phyloP scores from a whole-genome alignment of 2,329 filamentous ascomycete genomes.

The Aspergillus nomiae region DNA sequence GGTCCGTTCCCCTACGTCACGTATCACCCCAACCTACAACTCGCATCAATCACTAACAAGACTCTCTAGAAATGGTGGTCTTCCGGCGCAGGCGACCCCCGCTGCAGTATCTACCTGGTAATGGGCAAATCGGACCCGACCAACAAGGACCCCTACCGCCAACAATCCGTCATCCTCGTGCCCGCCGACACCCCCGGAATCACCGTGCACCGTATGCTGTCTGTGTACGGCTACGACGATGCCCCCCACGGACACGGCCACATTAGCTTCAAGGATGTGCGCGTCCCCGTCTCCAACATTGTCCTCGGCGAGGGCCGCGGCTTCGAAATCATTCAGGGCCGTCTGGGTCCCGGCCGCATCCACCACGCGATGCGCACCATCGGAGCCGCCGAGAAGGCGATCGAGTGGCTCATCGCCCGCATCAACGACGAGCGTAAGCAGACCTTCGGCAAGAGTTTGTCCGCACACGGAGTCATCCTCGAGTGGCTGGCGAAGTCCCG shows the following conservation, averaged over 20 bases:
- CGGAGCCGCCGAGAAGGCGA: conserved; percentile 83
- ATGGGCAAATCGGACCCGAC: conserved; percentile 88
- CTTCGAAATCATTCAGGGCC: conserved; percentile 98
- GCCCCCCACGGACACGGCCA: conserved; percentile 98
- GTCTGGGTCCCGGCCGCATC: conserved; percentile 91
- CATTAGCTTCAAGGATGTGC: conserved; percentile 84
- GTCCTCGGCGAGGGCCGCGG: conserved; percentile 91
- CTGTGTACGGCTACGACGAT: conserved; percentile 94
- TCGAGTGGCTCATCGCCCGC: conserved; percentile 93
- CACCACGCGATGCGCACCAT: conserved; percentile 97
- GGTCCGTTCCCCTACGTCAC: conserved; percentile 50
- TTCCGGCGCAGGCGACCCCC: conserved; percentile 87
- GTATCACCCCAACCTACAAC: background rate
- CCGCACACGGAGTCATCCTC: conserved; percentile 89
- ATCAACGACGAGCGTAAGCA: conserved; percentile 91
- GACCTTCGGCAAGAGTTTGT: conserved; percentile 84
- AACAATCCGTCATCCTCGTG: conserved; percentile 92
- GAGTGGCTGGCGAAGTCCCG: conserved; percentile 92
- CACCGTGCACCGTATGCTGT: conserved; percentile 91
- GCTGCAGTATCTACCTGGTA: conserved; percentile 91
- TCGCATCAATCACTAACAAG: conserved; percentile 4
- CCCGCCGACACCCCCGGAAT: conserved; percentile 79
- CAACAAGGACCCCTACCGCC: conserved; percentile 77
- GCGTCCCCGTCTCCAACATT: conserved; percentile 80
- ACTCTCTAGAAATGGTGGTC: conserved; percentile 94